A percentile compares a stretch with the other conserved stretches of the same genome.
Conservation (phyloP, 1,139 yeast genomes). For the Suhomyces guaymorum region DNA sequence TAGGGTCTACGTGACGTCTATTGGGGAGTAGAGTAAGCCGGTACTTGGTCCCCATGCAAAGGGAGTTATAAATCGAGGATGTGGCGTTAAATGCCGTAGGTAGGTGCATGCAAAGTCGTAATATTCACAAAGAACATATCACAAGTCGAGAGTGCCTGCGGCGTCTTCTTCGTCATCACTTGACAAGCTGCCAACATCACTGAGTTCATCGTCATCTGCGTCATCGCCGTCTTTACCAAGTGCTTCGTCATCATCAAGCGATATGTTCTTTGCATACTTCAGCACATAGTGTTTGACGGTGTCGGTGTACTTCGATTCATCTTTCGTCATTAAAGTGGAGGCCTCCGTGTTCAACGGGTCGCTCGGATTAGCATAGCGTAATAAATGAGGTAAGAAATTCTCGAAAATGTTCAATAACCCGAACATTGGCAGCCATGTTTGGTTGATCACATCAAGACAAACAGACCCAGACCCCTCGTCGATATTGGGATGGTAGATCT, state of each 20-base stretch:
- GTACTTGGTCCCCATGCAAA: constrained; percentile 7
- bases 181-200: constrained; percentile 52
- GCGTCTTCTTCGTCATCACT: constrained; percentile 46
- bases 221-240: constrained; percentile 40
- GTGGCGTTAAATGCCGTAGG: too few relatives aligned
- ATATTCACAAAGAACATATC: neutral
- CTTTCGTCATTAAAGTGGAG: constrained; percentile 74
- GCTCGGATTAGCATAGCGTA: constrained; percentile 89
- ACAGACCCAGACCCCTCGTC: constrained; percentile 91
- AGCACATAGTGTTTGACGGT: constrained; percentile 74
- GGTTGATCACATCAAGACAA: constrained; percentile 94
- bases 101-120: too few relatives aligned
- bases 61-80: too few relatives aligned
- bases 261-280: constrained; percentile 59
- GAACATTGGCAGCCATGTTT: constrained; percentile 98
- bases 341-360: constrained; percentile 96
- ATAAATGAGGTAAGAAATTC: constrained; percentile 86
- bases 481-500: constrained; percentile 91
- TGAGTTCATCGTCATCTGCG: constrained; percentile 43
- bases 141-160: constrained; percentile 14
- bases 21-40: constrained; percentile 6
- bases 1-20: too few relatives aligned
- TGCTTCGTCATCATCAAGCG: constrained; percentile 38
- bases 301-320: constrained; percentile 64
- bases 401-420: constrained; percentile 90